Evolutionary conservation across 2,329 filamentous ascomycete species (phyloP).

Genomic region (Stagonosporopsis vannaccii): DNA sequence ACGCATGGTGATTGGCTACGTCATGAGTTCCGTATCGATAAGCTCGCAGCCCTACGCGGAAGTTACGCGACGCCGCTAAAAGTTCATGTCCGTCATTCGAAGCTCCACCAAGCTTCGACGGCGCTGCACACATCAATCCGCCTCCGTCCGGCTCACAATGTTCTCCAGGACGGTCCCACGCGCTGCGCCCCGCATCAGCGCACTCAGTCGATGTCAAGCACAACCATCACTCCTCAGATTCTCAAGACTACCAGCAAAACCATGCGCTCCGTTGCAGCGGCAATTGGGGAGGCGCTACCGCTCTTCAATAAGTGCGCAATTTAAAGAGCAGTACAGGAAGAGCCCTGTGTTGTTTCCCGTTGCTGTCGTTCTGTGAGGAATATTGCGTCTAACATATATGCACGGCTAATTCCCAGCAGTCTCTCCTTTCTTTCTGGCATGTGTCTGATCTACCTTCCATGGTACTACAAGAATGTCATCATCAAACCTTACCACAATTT

Average conservation of each 20-base stretch:
- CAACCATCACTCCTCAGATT: constrained; percentile 28
- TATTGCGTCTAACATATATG: neutral
- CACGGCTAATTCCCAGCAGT: constrained; percentile 27
- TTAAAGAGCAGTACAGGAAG: constrained; percentile 45
- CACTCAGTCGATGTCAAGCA: constrained; percentile 36
- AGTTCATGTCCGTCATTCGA: constrained; percentile 33
- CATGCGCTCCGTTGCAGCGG: constrained; percentile 38
- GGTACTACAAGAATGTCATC: constrained; percentile 57
- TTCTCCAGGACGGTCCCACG: constrained; percentile 45
- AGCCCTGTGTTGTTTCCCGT: constrained; percentile 52
- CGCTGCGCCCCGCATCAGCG: constrained; percentile 29
- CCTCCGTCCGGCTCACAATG: constrained; percentile 40
- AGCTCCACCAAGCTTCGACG: constrained; percentile 24
- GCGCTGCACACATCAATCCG: constrained; percentile 23
- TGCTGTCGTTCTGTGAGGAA: constrained; percentile 37
- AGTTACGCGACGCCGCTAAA: constrained; percentile 37
- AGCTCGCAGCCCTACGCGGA: constrained; percentile 38
- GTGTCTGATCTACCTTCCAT: constrained; percentile 54
- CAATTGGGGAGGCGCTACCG: constrained; percentile 37
- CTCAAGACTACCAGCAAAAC: constrained; percentile 29
- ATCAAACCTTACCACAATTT: constrained; percentile 61
- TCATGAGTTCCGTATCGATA: constrained; percentile 33
- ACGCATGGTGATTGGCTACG: constrained; percentile 42
- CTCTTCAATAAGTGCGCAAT: constrained; percentile 36
- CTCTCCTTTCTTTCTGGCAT: constrained; percentile 51